Percentiles rank a stretch among this genome's conserved stretches.
These are phyloP conservation scores for Fusarium newnesense DNA, from an alignment of 2,329 filamentous ascomycete genomes.

Conservation along the genomic window DNA sequence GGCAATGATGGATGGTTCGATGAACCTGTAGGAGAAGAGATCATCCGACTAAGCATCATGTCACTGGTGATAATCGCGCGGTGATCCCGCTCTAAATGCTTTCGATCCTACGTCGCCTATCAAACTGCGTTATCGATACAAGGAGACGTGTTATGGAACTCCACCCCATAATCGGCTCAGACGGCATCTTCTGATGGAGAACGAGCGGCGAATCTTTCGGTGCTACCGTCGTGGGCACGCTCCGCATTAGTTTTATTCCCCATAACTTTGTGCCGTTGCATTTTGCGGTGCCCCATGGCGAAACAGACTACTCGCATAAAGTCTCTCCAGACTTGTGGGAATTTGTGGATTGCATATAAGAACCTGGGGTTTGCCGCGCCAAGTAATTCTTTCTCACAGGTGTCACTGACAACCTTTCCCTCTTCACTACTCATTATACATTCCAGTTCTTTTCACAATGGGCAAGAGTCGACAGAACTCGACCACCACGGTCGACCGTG, in stretches of 20 bases:
- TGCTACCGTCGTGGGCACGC: conserved; percentile 34
- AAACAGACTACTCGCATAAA: conserved; percentile 18
- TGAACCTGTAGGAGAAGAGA: conserved; percentile 2
- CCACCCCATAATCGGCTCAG: conserved; percentile 27
- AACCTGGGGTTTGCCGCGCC: conserved; percentile 21
- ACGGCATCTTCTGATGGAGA: conserved; percentile 35
- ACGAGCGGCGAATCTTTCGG: conserved; percentile 40
- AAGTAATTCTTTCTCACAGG: neutral
- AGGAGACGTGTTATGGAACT: neutral
- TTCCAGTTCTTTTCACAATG: conserved; percentile 14
- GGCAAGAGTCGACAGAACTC: conserved; percentile 32
- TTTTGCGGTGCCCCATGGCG: conserved; percentile 31
- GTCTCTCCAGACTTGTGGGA: conserved; percentile 23
- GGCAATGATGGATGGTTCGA: conserved; percentile 17
- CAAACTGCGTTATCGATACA: neutral
- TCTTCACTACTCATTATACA: neutral
- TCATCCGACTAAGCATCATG: conserved; percentile 8
- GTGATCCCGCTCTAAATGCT: conserved; percentile 3
- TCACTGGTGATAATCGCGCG: conserved; percentile 17
- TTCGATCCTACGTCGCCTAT: neutral
- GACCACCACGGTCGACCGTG: conserved; percentile 33
- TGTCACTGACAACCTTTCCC: conserved; percentile 4
- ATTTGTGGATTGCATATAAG: conserved; percentile 27
- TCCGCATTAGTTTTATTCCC: neutral
- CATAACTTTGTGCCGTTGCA: conserved; percentile 11